Evolutionary conservation across 2,329 filamentous ascomycete species (phyloP).

Genomic region (Raffaelea ambrosiae): DNA sequence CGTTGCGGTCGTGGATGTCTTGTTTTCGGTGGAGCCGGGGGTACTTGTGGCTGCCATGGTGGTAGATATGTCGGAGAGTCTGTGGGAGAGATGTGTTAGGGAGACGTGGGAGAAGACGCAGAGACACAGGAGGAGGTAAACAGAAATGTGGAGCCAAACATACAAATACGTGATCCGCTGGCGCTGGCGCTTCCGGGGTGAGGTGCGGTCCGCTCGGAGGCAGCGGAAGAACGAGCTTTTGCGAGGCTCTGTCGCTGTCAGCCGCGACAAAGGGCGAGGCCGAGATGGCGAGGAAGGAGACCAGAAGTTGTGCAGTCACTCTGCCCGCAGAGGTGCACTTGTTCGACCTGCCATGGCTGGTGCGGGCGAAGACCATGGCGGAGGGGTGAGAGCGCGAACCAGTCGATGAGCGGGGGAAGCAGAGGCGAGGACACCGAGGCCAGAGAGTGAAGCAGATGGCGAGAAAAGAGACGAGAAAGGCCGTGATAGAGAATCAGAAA

Average conservation of each 20-base stretch:
- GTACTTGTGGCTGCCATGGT: constrained; percentile 76
- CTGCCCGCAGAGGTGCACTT: constrained; percentile 49
- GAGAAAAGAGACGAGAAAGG: too few relatives aligned
- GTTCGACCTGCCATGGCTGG: constrained; percentile 12
- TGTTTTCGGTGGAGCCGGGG: constrained; percentile 68
- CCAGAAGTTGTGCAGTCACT: constrained; percentile 53
- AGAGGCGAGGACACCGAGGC: neutral
- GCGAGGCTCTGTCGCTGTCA: constrained; percentile 19
- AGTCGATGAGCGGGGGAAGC: neutral
- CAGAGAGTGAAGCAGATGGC: neutral
- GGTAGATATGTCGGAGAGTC: constrained; percentile 80
- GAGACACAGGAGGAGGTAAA: neutral
- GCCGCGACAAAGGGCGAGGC: constrained; percentile 26
- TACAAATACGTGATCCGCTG: constrained; percentile 50
- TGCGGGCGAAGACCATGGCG: constrained; percentile 17
- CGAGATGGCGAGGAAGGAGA: constrained; percentile 59
- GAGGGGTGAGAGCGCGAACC: neutral
- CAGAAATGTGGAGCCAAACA: constrained; percentile 13
- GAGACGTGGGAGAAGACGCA: neutral
- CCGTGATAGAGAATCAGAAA: too few relatives aligned
- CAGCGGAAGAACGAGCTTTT: constrained; percentile 35
- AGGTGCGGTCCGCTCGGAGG: constrained; percentile 30
- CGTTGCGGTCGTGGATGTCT: constrained; percentile 54
- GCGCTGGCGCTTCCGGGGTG: constrained; percentile 33
- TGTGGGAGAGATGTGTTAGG: constrained; percentile 17